Percentiles rank a stretch among this genome's conserved stretches.
These are phyloP conservation scores for Camellia oleifera DNA, from an alignment of 179 eudicot species.

Conservation along the genomic window DNA sequence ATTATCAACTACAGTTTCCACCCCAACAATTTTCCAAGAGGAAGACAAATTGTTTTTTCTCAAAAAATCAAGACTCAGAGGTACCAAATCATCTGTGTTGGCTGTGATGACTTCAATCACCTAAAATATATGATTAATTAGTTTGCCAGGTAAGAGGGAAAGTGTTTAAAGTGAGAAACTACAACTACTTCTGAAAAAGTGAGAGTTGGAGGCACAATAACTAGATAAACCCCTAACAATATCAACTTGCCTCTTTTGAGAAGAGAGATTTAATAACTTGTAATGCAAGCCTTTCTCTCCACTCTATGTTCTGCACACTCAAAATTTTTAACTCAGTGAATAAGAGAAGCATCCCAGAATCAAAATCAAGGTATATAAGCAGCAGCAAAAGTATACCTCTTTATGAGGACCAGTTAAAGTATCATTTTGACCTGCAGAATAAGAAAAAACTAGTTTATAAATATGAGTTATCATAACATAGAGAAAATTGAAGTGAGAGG, in stretches of 20 bases:
- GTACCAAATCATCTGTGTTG: conserved; percentile 74
- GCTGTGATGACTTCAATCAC: conserved; percentile 70
- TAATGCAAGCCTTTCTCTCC: conserved; percentile 75
- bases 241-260: conserved; percentile 72
- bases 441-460: conserved; percentile 5
- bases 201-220: background rate
- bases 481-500: background rate
- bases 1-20: conserved; percentile 32
- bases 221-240: background rate
- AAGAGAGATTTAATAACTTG: conserved; percentile 74
- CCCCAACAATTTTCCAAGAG: conserved; percentile 65
- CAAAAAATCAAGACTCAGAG: conserved; percentile 71
- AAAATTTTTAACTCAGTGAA: conserved; percentile 4
- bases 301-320: conserved; percentile 54
- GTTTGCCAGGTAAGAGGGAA: background rate
- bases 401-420: conserved; percentile 27
- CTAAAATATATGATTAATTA: conserved; percentile 42
- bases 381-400: conserved; percentile 41
- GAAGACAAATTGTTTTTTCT: conserved; percentile 67
- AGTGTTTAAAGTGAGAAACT: background rate
- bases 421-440: conserved; percentile 42
- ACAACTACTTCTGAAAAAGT: background rate
- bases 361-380: conserved; percentile 10
- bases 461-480: background rate
- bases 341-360: conserved; percentile 1